Conservation (phyloP, 129 eudicot genomes). For the Lactuca saligna region DNA sequence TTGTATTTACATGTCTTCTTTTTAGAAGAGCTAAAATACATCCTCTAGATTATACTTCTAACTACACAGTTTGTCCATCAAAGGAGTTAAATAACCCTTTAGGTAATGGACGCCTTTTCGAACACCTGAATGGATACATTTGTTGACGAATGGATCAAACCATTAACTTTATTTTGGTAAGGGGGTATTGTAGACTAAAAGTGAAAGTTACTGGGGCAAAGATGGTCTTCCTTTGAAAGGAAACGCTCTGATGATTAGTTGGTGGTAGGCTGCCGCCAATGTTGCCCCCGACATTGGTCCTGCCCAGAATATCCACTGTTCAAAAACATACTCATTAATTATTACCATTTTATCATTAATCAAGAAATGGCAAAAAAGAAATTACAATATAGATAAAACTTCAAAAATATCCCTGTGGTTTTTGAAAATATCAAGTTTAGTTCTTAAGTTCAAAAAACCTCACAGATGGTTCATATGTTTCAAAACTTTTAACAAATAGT, state of each 20-base stretch:
- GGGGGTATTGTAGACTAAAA: conserved; percentile 5
- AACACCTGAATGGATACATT: background rate
- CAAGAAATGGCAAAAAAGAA: background rate
- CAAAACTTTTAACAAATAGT: too few species aligned
- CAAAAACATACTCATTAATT: background rate
- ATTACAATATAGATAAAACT: too few species aligned
- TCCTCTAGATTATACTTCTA: too few species aligned
- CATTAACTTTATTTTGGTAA: background rate
- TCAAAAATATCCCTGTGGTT: too few species aligned
- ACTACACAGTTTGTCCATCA: too few species aligned
- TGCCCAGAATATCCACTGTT: conserved; percentile 81
- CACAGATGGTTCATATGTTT: too few species aligned
- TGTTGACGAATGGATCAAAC: background rate
- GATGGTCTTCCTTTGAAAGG: conserved; percentile 44
- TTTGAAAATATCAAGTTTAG: too few species aligned
- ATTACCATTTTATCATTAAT: background rate
- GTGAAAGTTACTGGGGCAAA: background rate
- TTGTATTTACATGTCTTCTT: too few species aligned
- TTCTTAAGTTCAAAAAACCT: too few species aligned
- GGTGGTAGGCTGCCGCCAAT: conserved; percentile 63
- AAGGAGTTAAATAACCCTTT: too few species aligned
- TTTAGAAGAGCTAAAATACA: too few species aligned
- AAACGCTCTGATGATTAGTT: conserved; percentile 61
- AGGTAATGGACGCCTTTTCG: too few species aligned
- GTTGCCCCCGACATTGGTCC: conserved; percentile 74